These are phyloP conservation scores for Suillus variegatus DNA, from an alignment of 768 basidiomycete species.

Conservation along the genomic window DNA sequence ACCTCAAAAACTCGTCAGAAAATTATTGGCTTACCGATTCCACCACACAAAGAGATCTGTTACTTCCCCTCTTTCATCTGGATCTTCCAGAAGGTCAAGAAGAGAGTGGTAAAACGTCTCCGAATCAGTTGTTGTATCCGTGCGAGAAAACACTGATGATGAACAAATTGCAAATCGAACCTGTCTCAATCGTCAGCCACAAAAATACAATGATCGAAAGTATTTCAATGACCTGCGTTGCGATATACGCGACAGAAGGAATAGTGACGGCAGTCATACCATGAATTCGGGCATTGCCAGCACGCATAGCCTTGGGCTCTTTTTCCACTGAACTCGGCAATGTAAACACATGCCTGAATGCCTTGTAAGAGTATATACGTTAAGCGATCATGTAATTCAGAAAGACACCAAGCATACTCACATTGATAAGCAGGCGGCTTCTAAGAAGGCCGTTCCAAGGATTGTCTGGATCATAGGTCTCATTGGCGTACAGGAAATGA, in stretches of 20 bases:
- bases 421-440: constrained; percentile 22
- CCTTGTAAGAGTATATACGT: constrained; percentile 14
- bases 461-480: constrained; percentile 13
- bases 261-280: constrained; percentile 17
- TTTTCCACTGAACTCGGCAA: constrained; percentile 31
- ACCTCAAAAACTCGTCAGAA: too few species aligned
- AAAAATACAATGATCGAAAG: background rate
- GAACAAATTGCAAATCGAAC: constrained; percentile 20
- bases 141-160: constrained; percentile 18
- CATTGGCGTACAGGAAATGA: constrained; percentile 21
- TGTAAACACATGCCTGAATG: constrained; percentile 31
- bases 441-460: constrained; percentile 21
- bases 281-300: constrained; percentile 22
- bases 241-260: constrained; percentile 25
- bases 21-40: constrained; percentile 13
- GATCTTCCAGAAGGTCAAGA: constrained; percentile 22
- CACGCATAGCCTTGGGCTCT: constrained; percentile 5
- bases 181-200: constrained; percentile 7
- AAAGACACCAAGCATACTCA: constrained; percentile 2
- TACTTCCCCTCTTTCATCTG: constrained; percentile 18
- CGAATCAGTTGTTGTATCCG: constrained; percentile 9
- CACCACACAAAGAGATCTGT: constrained; percentile 20
- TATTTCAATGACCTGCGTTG: constrained; percentile 16
- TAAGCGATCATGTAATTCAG: constrained; percentile 9
- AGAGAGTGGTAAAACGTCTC: constrained; percentile 20